Conservation (phyloP, 352 stramenopile species). For the Globisporangium okanoganense region DNA sequence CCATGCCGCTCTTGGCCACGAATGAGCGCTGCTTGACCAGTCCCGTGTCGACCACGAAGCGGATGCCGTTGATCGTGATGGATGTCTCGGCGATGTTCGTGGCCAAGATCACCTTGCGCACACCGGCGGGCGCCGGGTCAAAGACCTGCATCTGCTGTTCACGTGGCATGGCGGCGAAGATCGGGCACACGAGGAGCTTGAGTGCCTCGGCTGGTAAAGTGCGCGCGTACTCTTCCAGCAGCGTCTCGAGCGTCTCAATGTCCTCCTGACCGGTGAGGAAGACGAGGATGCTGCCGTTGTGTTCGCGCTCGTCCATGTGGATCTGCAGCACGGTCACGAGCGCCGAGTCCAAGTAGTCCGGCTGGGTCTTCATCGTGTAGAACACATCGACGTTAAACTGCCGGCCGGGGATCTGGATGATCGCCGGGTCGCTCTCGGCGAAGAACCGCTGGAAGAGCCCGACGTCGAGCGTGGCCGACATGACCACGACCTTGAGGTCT, state of each 20-base stretch:
- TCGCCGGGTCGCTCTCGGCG: conserved; percentile 63
- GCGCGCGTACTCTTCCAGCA: conserved; percentile 82
- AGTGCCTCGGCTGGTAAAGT: conserved; percentile 60
- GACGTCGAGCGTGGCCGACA: conserved; percentile 98
- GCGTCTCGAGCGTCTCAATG: conserved; percentile 90
- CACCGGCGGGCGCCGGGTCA: conserved; percentile 61
- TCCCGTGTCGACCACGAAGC: conserved; percentile 83
- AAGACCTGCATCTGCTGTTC: conserved; percentile 96
- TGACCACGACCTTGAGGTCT: conserved; percentile 95
- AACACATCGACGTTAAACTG: conserved; percentile 90
- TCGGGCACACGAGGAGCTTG: conserved; percentile 90
- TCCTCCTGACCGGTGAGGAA: conserved; percentile 96
- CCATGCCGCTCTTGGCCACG: conserved; percentile 84
- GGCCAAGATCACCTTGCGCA: conserved; percentile 92
- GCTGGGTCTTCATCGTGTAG: conserved; percentile 84
- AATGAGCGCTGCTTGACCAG: conserved; percentile 88
- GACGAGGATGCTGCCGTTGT: conserved; percentile 90
- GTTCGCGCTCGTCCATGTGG: conserved; percentile 71
- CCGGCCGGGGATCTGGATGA: conserved; percentile 86
- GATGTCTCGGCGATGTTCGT: conserved; percentile 98
- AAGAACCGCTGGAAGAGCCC: conserved; percentile 94
- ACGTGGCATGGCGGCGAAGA: conserved; percentile 95
- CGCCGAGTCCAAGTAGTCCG: conserved; percentile 89
- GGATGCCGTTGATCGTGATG: conserved; percentile 98
- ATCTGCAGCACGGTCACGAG: conserved; percentile 90